Evolutionary conservation across 768 basidiomycete genomes (phyloP), one percentile per base, ranked within the genome.

Genomic region (Chalciporus piperatus): DNA sequence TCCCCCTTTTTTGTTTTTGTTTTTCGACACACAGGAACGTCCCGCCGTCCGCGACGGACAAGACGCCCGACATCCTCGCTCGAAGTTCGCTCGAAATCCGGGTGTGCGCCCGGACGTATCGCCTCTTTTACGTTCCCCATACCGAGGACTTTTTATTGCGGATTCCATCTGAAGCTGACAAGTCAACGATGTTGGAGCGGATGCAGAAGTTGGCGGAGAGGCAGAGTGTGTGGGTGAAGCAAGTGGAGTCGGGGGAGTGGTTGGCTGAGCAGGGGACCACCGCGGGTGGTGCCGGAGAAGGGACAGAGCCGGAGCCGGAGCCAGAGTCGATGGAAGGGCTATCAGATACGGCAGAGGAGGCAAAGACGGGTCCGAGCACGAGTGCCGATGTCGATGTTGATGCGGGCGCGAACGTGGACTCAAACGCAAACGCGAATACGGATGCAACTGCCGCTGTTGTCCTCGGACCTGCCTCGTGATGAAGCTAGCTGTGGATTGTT

Each of bases 81-180:
- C 74, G 65, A 33, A 85, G 86, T 28, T 78, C 78, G 3, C 76
- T 95, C 16, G 89, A 92, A 67, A 89, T 91, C 64, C 87, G 87
- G 55, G 81, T 97, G 50, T 96, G 94, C 68, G 77, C 92, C 32
- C 77, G 62, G 4, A 63, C 62, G n/a, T 63, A 63, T 10, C 62
- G 62, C 25, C 44, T 63, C 40, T 63, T 63, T 37, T 63, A 63
- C 27, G 63, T 63, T 41, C 60, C 62, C 2, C 57, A 63, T 3
- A 63, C 62, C 16, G 62, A 63, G 37, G 62, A 63, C 44, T 63
- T 65, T 50, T 50, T 63, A 33, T 9, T 62, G 22, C 57, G 8
- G 10, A 17, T 49, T 28, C 13, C 41, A 45, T 49, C 9, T 3
- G 52, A 59, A 9, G 57, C 52, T 0, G 60, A 60, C 17, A 49